A percentile compares a stretch with the other conserved stretches of the same genome.
phyloP scores from a whole-genome alignment of 306 rosid genomes.

The Fagus crenata region DNA sequence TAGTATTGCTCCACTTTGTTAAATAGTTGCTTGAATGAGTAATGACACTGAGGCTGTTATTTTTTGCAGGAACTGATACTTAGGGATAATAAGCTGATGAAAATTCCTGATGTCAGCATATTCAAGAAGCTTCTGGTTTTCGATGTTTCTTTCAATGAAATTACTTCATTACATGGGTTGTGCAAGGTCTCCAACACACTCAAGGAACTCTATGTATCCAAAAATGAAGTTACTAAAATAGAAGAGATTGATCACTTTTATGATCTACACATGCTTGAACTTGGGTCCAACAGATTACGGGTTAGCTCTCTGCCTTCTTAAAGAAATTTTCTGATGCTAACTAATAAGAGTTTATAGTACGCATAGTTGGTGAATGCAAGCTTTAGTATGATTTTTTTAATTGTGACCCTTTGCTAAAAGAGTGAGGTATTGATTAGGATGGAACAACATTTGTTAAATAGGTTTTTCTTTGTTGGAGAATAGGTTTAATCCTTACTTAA shows the following conservation, averaged over 20 bases:
- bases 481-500: constrained; percentile 4
- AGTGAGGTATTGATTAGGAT: neutral
- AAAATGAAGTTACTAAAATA: constrained; percentile 71
- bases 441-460: neutral
- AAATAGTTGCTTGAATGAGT: neutral
- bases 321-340: neutral
- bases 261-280: constrained; percentile 77
- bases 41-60: neutral
- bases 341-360: neutral
- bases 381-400: neutral
- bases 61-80: constrained; percentile 68
- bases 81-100: constrained; percentile 74
- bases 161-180: constrained; percentile 62
- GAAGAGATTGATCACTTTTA: constrained; percentile 84
- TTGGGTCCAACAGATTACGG: constrained; percentile 84
- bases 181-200: constrained; percentile 52
- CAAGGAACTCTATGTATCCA: constrained; percentile 88
- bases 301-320: constrained; percentile 41
- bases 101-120: constrained; percentile 69
- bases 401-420: neutral
- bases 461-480: neutral
- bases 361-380: neutral
- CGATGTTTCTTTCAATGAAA: constrained; percentile 84
- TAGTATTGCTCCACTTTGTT: neutral
- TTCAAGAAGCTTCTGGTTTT: constrained; percentile 68